These are phyloP conservation scores for Xylaria grammica DNA, from an alignment of 495 filamentous ascomycete genomes.

Conservation along the genomic window DNA sequence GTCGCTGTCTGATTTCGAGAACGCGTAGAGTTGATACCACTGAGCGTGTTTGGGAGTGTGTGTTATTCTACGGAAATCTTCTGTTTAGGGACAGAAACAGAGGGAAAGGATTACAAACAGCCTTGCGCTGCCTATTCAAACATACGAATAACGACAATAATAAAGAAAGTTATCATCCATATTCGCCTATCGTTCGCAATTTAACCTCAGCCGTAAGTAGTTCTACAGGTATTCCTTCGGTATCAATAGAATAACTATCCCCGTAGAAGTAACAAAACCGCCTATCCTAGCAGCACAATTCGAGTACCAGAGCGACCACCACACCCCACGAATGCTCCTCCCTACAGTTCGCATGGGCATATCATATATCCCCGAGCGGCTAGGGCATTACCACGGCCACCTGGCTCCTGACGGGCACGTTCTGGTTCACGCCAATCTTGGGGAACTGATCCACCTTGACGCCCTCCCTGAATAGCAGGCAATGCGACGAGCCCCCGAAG, in stretches of 20 bases:
- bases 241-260: too few species aligned
- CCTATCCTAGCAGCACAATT: too few species aligned
- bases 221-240: too few species aligned
- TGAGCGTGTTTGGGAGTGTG: constrained; percentile 1
- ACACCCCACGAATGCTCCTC: background rate
- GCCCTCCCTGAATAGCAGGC: constrained; percentile 60
- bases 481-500: constrained; percentile 71
- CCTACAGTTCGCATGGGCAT: background rate
- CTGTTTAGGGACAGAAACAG: background rate
- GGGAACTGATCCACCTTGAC: constrained; percentile 55
- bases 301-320: too few species aligned
- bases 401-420: constrained; percentile 62
- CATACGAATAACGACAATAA: constrained; percentile 1
- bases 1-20: background rate
- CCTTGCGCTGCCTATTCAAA: background rate
- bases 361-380: background rate
- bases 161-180: too few species aligned
- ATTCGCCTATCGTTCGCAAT: too few species aligned
- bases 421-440: constrained; percentile 49
- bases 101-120: background rate
- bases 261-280: too few species aligned
- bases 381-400: constrained; percentile 50
- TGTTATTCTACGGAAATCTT: constrained; percentile 1
- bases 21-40: constrained; percentile 9
- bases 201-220: too few species aligned